Conservation (phyloP, 1,284 basidiomycete species). For the Microbotryum silenes-acaulis region DNA sequence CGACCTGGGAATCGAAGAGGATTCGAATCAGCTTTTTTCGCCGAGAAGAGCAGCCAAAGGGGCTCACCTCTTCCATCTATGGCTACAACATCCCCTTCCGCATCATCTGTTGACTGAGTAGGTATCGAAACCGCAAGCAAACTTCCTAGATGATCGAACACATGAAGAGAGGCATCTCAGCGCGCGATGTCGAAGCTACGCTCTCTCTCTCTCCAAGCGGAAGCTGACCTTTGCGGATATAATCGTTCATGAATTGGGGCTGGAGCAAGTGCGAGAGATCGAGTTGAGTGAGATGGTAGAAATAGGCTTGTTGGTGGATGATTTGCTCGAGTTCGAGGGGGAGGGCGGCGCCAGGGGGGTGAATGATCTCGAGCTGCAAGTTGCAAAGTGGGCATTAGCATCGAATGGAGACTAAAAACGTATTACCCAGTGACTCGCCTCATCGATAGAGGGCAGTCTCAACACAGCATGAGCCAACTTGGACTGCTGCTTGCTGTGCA, state of each 20-base stretch:
- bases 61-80: slow-evolving; percentile 28
- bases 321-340: slow-evolving; percentile 1
- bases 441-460: neutral
- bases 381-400: neutral
- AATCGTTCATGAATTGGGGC: slow-evolving; percentile 15
- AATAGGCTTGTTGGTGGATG: neutral
- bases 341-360: neutral
- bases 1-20: slow-evolving; percentile 3
- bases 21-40: no score
- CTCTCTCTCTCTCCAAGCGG: neutral
- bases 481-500: neutral
- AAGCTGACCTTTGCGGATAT: slow-evolving; percentile 15
- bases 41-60: neutral
- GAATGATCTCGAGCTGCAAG: slow-evolving; percentile 16
- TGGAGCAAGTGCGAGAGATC: slow-evolving; percentile 23
- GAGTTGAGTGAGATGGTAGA: slow-evolving; percentile 4
- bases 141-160: slow-evolving; percentile 3
- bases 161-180: neutral
- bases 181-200: no score
- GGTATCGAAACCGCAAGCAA: slow-evolving; percentile 15
- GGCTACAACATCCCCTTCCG: slow-evolving; percentile 17
- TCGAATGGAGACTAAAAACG: neutral
- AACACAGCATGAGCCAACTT: neutral
- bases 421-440: neutral
- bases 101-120: neutral